phyloP scores from a whole-genome alignment of 2,329 filamentous ascomycete genomes.

The Neonectria neomacrospora region DNA sequence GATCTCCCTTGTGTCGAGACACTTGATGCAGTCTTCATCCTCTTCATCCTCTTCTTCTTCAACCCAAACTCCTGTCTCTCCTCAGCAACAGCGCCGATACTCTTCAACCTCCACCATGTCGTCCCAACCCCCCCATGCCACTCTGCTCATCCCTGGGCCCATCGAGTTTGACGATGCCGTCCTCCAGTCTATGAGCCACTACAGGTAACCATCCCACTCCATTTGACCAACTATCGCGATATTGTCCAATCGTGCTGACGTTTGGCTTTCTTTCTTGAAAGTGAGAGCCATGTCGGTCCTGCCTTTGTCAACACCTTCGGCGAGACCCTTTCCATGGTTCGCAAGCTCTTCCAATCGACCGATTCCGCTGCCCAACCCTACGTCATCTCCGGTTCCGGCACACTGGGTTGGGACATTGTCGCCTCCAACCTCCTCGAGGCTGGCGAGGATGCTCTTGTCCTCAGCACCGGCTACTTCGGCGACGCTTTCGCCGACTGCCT shows the following conservation, averaged over 20 bases:
- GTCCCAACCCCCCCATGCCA: constrained; percentile 69
- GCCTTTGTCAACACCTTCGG: constrained; percentile 92
- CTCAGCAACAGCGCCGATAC: constrained; percentile 36
- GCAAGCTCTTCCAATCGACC: constrained; percentile 93
- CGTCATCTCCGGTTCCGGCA: constrained; percentile 92
- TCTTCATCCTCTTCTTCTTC: constrained; percentile 30
- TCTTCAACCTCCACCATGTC: constrained; percentile 63
- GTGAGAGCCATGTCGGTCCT: constrained; percentile 92
- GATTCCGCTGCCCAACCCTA: constrained; percentile 88
- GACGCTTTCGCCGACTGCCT: constrained; percentile 95
- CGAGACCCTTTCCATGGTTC: constrained; percentile 86
- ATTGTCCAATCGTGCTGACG: constrained; percentile 16
- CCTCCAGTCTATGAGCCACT: constrained; percentile 93
- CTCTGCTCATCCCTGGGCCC: constrained; percentile 94
- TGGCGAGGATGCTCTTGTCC: constrained; percentile 89
- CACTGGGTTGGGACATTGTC: constrained; percentile 95
- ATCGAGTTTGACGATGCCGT: constrained; percentile 99
- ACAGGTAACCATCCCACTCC: constrained; percentile 68
- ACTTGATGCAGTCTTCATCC: constrained; percentile 34
- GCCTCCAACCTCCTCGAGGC: constrained; percentile 92
- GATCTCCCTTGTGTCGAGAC: constrained; percentile 45
- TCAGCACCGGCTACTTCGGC: constrained; percentile 97
- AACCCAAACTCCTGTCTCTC: constrained; percentile 29
- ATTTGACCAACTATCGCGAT: not conserved
- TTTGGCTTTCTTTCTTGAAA: constrained; percentile 52